Base-by-base conservation (phyloP, 305 asterid species). In the Fraxinus dipetala region DNA sequence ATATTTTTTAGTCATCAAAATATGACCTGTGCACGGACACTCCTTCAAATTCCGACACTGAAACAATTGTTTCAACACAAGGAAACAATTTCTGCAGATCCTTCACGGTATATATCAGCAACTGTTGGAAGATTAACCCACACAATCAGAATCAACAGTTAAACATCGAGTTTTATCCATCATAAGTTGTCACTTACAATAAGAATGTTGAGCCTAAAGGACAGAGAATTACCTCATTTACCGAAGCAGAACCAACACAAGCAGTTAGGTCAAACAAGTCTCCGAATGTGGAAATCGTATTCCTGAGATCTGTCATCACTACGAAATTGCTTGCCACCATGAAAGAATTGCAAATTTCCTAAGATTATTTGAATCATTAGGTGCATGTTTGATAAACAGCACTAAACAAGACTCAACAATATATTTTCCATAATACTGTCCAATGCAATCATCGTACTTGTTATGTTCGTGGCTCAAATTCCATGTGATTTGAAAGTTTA, bases 231-330 rank as follows among this genome's bases (percentile, higher is more conserved):
- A 95, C 98, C 98, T 95, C 92, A 61, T 84, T 84, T 43, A 88
- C 80, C 32, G 96, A 79, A 76, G 91, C 90, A 43, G 98, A 89
- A 77, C 89, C 91, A 22, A 35, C 69, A 22, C 93, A 90, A 65
- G 99, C 98, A 81, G 93, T 77, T 63, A 92, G 85, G 83, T 93
- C 98, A 2, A 95, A 91, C 83, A 93, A 87, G 92, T 94, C 97
- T 79, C 98, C 86, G 59, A 94, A 88, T 85, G 85, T 87, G 9
- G 92, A 85, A 81, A 93, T 83, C 85, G 94, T 91, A 90, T 81
- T 91, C 85, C 85, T 85, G 54, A 94, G 89, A 76, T 89, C 94
- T 2, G 87, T 87, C 93, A 85, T 89, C 81, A 83, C 83, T n/a
- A 78, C 86, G 70, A 89, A 87, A 82, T 88, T 90, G 45, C 87